Evolutionary conservation across 78 protist species (phyloP), one percentile per base, ranked within the genome.

Genomic region (Capsaspora owczarzaki): DNA sequence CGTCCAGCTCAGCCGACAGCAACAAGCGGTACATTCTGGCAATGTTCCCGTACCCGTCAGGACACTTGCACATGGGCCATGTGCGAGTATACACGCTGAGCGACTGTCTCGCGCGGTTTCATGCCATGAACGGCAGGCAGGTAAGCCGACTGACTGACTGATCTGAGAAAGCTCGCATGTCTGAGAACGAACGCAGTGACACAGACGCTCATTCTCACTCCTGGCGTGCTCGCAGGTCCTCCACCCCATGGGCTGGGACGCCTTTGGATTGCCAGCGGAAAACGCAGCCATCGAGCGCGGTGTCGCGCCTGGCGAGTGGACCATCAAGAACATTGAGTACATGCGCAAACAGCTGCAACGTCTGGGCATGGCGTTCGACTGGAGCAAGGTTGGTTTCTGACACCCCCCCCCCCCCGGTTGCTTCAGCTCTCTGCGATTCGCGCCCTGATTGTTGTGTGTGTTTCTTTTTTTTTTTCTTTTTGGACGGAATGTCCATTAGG

Each of bases 221-320:
- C 2, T 10, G 20, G 29, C 2, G 66, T 12, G 66, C n/a, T 25
- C n/a, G 66, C 53, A 87, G 44, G 85, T 93, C n/a, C 46, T 90
- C 1, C 96, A 93, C 41, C 96, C 96, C 42, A 93, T 93, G 91
- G 96, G 96, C 0, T 93, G 91, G 91, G 96, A 93, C 69, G 89
- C 96, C 3, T 93, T 93, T 78, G 96, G 96, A 4, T 80, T 93
- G 42, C 96, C 96, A 10, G 96, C 96, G 35, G 96, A 93, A 68
- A 93, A 93, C 76, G 96, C 96, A 0, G 96, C 96, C 0, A 84
- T 90, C 31, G 89, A 84, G 19, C 85, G 91, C 38, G 79, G 85
- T n/a, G 74, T 89, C 20, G 46, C 81, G 1, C 91, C 96, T 2
- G 60, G 56, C 10, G 84, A 29, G 12, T 93, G 96, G 96, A 93